Conservation (phyloP, 805 yeast species). For the Priceomyces carsonii region DNA sequence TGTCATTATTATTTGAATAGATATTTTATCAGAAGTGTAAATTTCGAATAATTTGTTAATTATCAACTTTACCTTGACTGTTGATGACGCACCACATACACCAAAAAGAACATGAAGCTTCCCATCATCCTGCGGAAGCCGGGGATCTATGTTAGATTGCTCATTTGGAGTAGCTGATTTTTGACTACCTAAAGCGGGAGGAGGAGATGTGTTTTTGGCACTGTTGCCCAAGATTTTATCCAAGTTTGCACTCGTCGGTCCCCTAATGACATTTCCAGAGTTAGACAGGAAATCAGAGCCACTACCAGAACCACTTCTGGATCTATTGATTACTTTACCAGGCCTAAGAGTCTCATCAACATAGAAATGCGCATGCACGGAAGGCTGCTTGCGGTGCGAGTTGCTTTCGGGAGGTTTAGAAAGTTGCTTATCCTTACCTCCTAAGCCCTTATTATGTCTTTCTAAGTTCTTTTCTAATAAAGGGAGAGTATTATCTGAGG, state of each 20-base stretch:
- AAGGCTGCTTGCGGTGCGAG: slow-evolving; percentile 53
- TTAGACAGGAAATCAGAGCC: slow-evolving; percentile 21
- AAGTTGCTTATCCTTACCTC: slow-evolving; percentile 15
- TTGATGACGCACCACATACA: slow-evolving; percentile 58
- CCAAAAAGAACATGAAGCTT: slow-evolving; percentile 57
- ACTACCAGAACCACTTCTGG: slow-evolving; percentile 40
- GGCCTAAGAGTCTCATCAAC: slow-evolving; percentile 67
- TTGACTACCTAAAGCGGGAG: slow-evolving; percentile 8
- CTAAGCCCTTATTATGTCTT: slow-evolving; percentile 21
- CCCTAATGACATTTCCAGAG: slow-evolving; percentile 2
- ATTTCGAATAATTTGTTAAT: slow-evolving; percentile 52
- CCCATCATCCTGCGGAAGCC: slow-evolving; percentile 53
- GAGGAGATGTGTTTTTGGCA: slow-evolving; percentile 5
- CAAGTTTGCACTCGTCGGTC: slow-evolving; percentile 7
- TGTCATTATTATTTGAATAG: slow-evolving; percentile 56
- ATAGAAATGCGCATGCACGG: slow-evolving; percentile 79
- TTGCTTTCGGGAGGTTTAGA: slow-evolving; percentile 30
- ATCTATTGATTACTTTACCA: slow-evolving; percentile 27
- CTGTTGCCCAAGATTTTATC: slow-evolving; percentile 8
- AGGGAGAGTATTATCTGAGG: no score
- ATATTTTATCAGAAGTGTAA: slow-evolving; percentile 49
- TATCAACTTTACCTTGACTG: slow-evolving; percentile 52
- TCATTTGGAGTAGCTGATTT: slow-evolving; percentile 19
- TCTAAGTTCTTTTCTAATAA: slow-evolving; percentile 3
- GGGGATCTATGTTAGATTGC: slow-evolving; percentile 54